A percentile compares a stretch with the other conserved stretches of the same genome.
These are phyloP conservation scores for Orobanche coerulescens DNA, from an alignment of 257 asterid species.

Conservation along the genomic window DNA sequence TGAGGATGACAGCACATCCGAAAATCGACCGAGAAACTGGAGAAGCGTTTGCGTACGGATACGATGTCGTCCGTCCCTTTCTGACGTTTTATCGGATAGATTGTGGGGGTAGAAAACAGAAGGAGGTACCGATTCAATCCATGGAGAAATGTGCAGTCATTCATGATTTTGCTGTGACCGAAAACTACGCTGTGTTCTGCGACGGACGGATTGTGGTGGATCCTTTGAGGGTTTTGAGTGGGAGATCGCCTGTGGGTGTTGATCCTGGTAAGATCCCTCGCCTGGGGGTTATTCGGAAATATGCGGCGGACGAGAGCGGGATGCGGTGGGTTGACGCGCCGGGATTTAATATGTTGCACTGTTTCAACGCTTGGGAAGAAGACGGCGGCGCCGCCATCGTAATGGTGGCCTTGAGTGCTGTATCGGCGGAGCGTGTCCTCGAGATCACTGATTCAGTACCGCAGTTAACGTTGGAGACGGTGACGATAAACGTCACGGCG, in stretches of 20 bases:
- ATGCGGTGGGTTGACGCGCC: constrained; percentile 38
- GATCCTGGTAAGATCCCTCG: constrained; percentile 31
- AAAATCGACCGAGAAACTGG: constrained; percentile 38
- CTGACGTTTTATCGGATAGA: constrained; percentile 31
- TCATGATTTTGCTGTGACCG: constrained; percentile 44
- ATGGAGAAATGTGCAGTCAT: constrained; percentile 17
- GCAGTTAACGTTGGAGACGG: constrained; percentile 31
- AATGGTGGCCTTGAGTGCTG: constrained; percentile 30
- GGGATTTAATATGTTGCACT: constrained; percentile 31
- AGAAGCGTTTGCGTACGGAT: constrained; percentile 42
- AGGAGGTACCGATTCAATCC: constrained; percentile 35
- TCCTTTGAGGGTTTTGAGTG: constrained; percentile 21
- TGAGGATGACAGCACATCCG: constrained; percentile 59
- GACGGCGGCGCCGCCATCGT: constrained; percentile 32
- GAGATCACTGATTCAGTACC: constrained; percentile 31
- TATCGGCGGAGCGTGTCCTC: constrained; percentile 23
- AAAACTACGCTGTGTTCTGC: constrained; percentile 33
- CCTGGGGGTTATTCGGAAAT: constrained; percentile 35
- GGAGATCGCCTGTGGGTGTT: constrained; percentile 29
- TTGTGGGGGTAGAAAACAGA: constrained; percentile 29
- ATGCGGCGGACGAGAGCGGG: constrained; percentile 32
- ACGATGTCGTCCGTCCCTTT: constrained; percentile 33
- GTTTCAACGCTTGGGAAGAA: constrained; percentile 45
- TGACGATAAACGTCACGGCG: constrained; percentile 26
- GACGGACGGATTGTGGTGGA: constrained; percentile 33